Conservation (phyloP, 1,284 basidiomycete genomes). For the Cutaneotrichosporon arboriforme region DNA sequence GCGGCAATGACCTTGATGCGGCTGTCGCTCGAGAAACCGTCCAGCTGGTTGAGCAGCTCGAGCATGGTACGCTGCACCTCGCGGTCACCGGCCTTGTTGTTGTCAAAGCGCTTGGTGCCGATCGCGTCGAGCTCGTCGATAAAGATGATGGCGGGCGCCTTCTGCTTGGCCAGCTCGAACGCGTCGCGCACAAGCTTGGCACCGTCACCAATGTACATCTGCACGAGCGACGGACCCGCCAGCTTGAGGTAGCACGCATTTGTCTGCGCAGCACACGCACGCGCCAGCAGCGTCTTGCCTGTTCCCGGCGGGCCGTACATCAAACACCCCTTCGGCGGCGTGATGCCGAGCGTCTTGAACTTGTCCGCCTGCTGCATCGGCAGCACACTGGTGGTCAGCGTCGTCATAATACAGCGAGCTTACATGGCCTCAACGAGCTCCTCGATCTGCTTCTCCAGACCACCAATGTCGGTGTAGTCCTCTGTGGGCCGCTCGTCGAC, state of each 20-base stretch:
- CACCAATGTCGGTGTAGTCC: conserved; percentile 72
- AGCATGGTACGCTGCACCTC: conserved; percentile 99
- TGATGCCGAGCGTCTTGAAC: conserved; percentile 75
- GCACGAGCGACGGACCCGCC: conserved; percentile 58
- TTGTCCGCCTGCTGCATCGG: conserved; percentile 77
- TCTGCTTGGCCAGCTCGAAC: conserved; percentile 96
- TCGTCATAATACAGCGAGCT: conserved; percentile 9
- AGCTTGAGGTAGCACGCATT: conserved; percentile 75
- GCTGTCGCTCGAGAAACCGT: conserved; percentile 81
- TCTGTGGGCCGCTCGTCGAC: conserved; percentile 76
- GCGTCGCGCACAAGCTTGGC: conserved; percentile 96
- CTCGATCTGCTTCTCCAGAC: conserved; percentile 75
- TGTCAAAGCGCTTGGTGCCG: conserved; percentile 98
- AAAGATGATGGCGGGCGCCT: conserved; percentile 96
- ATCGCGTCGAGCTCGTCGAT: conserved; percentile 98
- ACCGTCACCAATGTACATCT: conserved; percentile 80
- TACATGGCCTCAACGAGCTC: conserved; percentile 70
- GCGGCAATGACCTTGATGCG: conserved; percentile 99
- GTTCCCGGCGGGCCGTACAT: conserved; percentile 78
- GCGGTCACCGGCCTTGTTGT: conserved; percentile 93
- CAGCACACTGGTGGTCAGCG: conserved; percentile 52
- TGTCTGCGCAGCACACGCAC: conserved; percentile 75
- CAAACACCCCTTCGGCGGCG: conserved; percentile 68
- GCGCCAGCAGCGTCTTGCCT: conserved; percentile 69
- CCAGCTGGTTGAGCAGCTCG: conserved; percentile 87